These are phyloP conservation scores for Chaetomium tenue DNA, from an alignment of 495 filamentous ascomycete genomes.

Conservation along the genomic window DNA sequence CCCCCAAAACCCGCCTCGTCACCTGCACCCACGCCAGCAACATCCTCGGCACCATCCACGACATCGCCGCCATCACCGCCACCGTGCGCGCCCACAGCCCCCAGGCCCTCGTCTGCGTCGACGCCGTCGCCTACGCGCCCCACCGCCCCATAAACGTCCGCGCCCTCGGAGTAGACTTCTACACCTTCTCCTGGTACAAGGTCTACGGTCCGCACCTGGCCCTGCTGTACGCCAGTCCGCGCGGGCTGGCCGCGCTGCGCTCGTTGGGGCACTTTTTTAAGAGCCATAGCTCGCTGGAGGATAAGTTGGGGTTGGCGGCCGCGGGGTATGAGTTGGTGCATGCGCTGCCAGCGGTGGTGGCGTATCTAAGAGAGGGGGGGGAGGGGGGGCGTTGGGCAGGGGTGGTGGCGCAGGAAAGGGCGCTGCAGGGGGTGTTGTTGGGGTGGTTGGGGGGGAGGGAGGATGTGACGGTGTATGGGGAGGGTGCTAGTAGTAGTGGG, in stretches of 20 bases:
- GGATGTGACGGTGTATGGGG: conserved; percentile 57
- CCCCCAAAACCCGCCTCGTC: conserved; percentile 60
- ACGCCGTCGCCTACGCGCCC: conserved; percentile 70
- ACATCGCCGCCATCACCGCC: conserved; percentile 55
- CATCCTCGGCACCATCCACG: conserved; percentile 66
- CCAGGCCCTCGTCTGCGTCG: conserved; percentile 45
- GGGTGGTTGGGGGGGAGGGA: conserved; percentile 48
- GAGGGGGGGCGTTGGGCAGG: conserved; percentile 46
- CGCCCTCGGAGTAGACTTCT: conserved; percentile 67
- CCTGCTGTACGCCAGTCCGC: conserved; percentile 59
- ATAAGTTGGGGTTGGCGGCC: conserved; percentile 65
- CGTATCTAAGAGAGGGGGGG: too few relatives aligned
- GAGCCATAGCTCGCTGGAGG: conserved; percentile 50
- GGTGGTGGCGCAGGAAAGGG: conserved; percentile 59
- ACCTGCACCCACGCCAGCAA: conserved; percentile 69
- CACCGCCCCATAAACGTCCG: conserved; percentile 66
- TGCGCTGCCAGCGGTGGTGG: conserved; percentile 54
- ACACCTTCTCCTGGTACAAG: conserved; percentile 76
- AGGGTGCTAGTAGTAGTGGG: conserved; percentile 50
- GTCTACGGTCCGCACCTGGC: conserved; percentile 72
- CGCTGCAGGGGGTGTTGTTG: conserved; percentile 58
- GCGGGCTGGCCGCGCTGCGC: conserved; percentile 49
- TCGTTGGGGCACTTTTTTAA: conserved; percentile 70
- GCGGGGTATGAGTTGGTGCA: conserved; percentile 65
- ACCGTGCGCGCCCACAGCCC: conserved; percentile 50